Evolutionary conservation across 2,329 filamentous ascomycete species (phyloP), one percentile per base, ranked within the genome.

Genomic region (Zopfia rhizophila): DNA sequence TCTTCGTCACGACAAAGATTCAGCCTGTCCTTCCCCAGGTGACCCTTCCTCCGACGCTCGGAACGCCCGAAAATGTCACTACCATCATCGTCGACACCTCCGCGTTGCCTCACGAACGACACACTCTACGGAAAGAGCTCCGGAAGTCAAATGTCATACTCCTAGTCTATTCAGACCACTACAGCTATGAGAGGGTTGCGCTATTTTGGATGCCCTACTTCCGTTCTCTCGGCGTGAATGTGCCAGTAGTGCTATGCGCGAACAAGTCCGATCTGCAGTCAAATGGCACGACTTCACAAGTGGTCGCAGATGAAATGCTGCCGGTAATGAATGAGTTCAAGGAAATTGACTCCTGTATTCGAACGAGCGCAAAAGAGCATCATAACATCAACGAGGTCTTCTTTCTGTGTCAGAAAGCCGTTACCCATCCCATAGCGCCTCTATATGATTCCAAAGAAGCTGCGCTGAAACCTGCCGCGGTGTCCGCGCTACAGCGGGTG

Each of bases 161-260:
- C 13, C 84, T 99, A 30, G 92, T 99, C 42, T 99, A 99, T 73
- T 92, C 92, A 57, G 94, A 99, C 71, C 93, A 97, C 75, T 99
- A 99, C 78, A 97, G 92, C 80, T 99, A 97, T 76, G 94, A 99
- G 70, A 82, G 94, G 25, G 92, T 99, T 3, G 94, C 93, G 3
- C 80, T 99, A 32, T 99, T 97, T 73, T 99, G 94, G 94, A 89
- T 99, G 83, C 94, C 94, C 8, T 95, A 97, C 73, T 97, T 99
- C 68, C 89, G 94, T 51, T 96, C 92, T 3, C 83, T 99, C 27
- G 94, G 94, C n/a, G 94, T 99, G 68, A 99, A 99, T 69, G 91
- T 99, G 13, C 94, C 94, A 0, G 94, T 99, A 8, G 92, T 99
- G 31, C 78, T 99, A 45, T 97, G 94, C 66, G 91, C 94, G 66